Evolutionary conservation across 169 alveolate genomes (phyloP), one percentile per base, ranked within the genome.

Genomic region (Plasmodium gonderi): DNA sequence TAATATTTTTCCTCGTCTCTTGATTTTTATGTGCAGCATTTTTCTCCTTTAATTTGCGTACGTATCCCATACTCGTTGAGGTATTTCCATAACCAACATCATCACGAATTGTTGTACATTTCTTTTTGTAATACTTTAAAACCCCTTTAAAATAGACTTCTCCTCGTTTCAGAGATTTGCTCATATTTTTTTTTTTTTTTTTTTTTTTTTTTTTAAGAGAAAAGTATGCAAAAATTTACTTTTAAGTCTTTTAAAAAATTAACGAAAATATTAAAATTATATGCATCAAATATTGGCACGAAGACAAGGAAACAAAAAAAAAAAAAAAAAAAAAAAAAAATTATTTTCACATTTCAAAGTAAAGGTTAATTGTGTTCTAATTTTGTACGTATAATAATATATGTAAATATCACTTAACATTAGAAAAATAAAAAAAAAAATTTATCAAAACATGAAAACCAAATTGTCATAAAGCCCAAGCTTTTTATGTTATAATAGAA

Each of bases 61-160:
- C 17, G 64, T 82, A 17, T 69, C 20, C 82, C 45, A 72, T 44
- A 47, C 23, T 33, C 9, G 36, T 54, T 54, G 72, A 54, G 23
- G 23, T 1, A 33, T 54, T 33, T 14, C 36, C 72, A 54, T 54
- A 54, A 29, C 31, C 60, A 42, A 17, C 72, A 45, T 68, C 64
- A 40, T 51, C 67, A 80, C 26, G 23, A 7, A 14, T 54, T 82
- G 31, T 17, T 38, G 6, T n/a, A 65, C 77, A 38, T 82, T 82
- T 82, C 82, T 72, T 82, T 54, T 82, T 82, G 20, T 17, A 69
- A 44, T 82, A 82, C 64, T 74, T 82, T 45, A 82, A 68, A 82
- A 69, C 75, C 8, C 92, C 92, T 40, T 47, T 82, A 74, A 82
- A 82, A 38, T 82, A 72, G 51, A 82, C 64, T 47, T 74, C 65